phyloP scores from a whole-genome alignment of 116 monocot genomes.

The Phalaenopsis hybrid region DNA sequence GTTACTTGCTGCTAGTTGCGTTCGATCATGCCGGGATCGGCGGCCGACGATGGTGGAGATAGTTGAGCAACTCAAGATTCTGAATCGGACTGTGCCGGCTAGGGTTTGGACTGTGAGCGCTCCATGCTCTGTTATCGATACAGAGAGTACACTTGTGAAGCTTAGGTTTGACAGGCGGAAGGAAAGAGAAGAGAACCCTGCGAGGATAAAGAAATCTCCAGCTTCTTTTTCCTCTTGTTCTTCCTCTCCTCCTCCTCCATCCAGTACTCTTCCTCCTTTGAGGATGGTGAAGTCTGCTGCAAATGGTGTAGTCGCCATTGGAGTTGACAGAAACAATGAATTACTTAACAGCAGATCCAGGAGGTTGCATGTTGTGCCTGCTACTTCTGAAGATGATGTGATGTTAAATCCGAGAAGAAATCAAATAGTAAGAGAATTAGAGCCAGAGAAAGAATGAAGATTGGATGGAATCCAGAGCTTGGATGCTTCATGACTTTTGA shows the following conservation, averaged over 20 bases:
- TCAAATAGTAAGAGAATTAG: not conserved
- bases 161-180: not conserved
- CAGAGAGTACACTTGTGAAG: constrained; percentile 22
- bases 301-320: not conserved
- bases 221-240: not conserved
- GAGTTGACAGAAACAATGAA: not conserved
- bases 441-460: not conserved
- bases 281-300: not conserved
- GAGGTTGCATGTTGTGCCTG: not conserved
- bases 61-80: constrained; percentile 48
- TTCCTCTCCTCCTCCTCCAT: not conserved
- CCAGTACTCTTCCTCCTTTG: constrained; percentile 1
- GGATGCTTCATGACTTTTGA: not conserved
- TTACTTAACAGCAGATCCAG: not conserved
- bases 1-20: constrained; percentile 64
- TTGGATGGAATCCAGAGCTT: not conserved
- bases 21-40: constrained; percentile 43
- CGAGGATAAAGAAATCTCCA: not conserved
- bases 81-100: constrained; percentile 30
- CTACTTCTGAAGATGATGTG: not conserved
- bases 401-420: not conserved
- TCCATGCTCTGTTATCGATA: constrained; percentile 60
- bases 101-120: constrained; percentile 56
- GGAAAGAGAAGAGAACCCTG: not conserved
- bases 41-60: constrained; percentile 80